phyloP scores from a whole-genome alignment of 2,329 filamentous ascomycete species.

The Calonectria ilicicola region DNA sequence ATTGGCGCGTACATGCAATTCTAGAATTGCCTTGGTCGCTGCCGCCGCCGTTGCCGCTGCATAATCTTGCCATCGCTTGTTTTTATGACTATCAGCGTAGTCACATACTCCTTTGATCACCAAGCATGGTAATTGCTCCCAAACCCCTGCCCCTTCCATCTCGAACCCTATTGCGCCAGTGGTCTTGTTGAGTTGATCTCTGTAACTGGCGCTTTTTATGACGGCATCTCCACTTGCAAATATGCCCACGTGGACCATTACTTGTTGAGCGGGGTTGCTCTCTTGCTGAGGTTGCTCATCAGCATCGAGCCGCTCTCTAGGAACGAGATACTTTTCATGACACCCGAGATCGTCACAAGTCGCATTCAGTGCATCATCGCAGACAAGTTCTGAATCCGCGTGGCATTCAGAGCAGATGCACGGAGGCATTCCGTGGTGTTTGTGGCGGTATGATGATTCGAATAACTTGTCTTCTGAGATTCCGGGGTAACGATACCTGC shows the following conservation, averaged over 20 bases:
- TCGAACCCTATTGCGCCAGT: slow-evolving; percentile 42
- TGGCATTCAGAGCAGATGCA: neutral
- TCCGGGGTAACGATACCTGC: slow-evolving; percentile 38
- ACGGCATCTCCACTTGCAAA: slow-evolving; percentile 53
- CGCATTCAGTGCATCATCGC: neutral
- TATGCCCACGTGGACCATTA: slow-evolving; percentile 48
- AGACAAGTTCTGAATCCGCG: neutral
- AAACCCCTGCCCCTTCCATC: slow-evolving; percentile 49
- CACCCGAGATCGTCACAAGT: slow-evolving; percentile 15
- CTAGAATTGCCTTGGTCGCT: slow-evolving; percentile 55
- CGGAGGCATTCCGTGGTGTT: neutral
- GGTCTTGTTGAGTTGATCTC: slow-evolving; percentile 47
- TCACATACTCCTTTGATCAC: slow-evolving; percentile 55
- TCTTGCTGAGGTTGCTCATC: neutral
- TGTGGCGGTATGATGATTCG: neutral
- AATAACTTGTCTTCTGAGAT: slow-evolving; percentile 42
- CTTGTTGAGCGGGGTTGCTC: neutral
- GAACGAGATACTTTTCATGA: neutral
- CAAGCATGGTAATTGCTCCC: slow-evolving; percentile 50
- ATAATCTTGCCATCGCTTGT: slow-evolving; percentile 51
- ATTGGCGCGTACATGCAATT: neutral
- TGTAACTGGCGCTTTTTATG: slow-evolving; percentile 49
- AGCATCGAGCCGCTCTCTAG: neutral
- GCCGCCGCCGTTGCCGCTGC: slow-evolving; percentile 53
- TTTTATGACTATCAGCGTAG: slow-evolving; percentile 41